Evolutionary conservation across 805 yeast genomes (phyloP), one percentile per base, ranked within the genome.

Genomic region (Clavispora santaluciae): DNA sequence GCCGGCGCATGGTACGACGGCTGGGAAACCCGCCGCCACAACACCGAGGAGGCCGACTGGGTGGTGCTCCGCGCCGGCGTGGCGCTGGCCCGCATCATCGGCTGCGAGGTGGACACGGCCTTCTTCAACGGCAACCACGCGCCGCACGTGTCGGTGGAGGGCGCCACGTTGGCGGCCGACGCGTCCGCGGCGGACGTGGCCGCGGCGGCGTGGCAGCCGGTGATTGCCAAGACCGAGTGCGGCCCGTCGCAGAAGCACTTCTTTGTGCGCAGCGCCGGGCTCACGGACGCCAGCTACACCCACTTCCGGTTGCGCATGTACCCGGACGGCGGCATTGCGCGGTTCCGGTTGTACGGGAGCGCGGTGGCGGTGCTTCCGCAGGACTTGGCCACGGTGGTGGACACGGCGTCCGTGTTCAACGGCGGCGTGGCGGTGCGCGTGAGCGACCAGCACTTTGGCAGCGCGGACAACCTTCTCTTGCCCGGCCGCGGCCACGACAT

Each of bases 1-100:
- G 77, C 90, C 3, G 98, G 98, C 38, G 96, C 96, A 4, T 91
- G 97, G 96, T 91, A 87, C 59, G 99, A 91, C 53, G 99, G 99
- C 17, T 91, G 98, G 98, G 98, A 91, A 64, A 91, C 98, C 10
- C 75, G 97, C 60, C 76, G 99, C 64, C 99, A 91, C 70, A 91
- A 91, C 62, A 66, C 78, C 1, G 86, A 72, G 41, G 87, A 79
- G 41, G 84, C 85, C 31, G 99, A 91, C 59, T 91, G 93, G 88
- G 96, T 86, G 15, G 70, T 86, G 22, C 65, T 90, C 60, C 76
- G 78, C 58, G 70, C 87, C 60, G 98, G 98, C 15, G 97, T 90
- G 16, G 69, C 86, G 2, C 73, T 84, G 22, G 96, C 97, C 1
- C 72, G 72, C 35, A 61, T 91, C 42, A 73, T 85, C 36, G 99